Evolutionary conservation across 352 stramenopile species (phyloP).

Genomic region (Thalassiosira mediterranea): DNA sequence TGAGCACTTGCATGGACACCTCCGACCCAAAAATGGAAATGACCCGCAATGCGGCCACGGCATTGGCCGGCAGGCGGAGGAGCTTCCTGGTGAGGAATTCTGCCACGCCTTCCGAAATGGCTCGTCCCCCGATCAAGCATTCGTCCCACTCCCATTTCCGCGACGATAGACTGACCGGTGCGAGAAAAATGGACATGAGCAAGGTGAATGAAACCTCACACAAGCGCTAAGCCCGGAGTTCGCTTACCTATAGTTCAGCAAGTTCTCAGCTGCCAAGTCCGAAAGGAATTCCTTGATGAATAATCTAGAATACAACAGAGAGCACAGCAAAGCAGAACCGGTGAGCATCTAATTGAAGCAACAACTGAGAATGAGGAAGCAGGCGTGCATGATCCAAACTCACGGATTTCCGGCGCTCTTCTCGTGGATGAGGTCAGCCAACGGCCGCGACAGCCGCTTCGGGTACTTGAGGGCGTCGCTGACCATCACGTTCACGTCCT

Average conservation of each 20-base stretch:
- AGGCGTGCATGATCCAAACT: not conserved
- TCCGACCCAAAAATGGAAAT: constrained; percentile 34
- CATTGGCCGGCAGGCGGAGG: constrained; percentile 10
- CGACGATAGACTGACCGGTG: constrained; percentile 13
- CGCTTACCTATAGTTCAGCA: constrained; percentile 13
- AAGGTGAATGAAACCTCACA: not conserved
- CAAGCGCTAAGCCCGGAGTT: not conserved
- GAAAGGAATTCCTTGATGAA: constrained; percentile 31
- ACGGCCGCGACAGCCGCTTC: constrained; percentile 9
- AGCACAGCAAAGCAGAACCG: too few relatives aligned
- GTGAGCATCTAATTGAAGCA: too few relatives aligned
- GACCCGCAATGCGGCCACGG: constrained; percentile 11
- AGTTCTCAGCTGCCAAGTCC: constrained; percentile 18
- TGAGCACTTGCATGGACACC: constrained; percentile 9
- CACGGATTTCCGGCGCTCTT: constrained; percentile 34
- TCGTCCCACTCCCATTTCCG: constrained; percentile 36
- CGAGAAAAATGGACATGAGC: not conserved
- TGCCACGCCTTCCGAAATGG: constrained; percentile 25
- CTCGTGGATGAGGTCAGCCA: constrained; percentile 20
- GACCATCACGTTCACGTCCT: constrained; percentile 23
- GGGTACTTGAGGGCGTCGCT: constrained; percentile 18
- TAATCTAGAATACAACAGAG: too few relatives aligned
- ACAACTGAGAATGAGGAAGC: too few relatives aligned
- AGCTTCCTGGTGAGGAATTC: constrained; percentile 24
- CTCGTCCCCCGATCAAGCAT: constrained; percentile 21